Base-by-base conservation (phyloP, 768 basidiomycete genomes). In the Pleurotus platypus region DNA sequence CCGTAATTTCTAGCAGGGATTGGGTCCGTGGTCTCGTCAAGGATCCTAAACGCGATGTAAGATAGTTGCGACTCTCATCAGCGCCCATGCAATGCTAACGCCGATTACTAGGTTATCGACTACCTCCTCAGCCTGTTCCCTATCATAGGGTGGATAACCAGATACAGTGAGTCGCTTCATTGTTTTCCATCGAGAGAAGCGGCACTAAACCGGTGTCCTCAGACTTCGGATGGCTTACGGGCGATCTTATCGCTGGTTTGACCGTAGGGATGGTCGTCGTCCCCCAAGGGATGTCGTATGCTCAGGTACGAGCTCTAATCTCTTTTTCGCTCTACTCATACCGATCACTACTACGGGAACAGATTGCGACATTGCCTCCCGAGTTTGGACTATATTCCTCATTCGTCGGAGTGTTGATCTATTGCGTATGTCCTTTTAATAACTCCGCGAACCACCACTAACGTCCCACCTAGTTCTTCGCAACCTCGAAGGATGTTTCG, bases 401-500 rank as follows among this genome's bases (percentile, higher is more conserved):
- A 2, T 96, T 98, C 67, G 84, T 97, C 62, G 94, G 92, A 7
- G 87, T 90, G 22, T 71, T 92, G 58, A 74, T 87, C 58, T 97
- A 95, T 72, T 93, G 89, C 58, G 90, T 90, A 74, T 46, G 86
- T 70, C 7, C 20, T n/a, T 48, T 11, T 35, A 11, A 35, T 35
- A 35, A 35, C 9, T 35, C 30, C 30, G 30, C 30, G 30, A 35
- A 11, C 30, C 11, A 40, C 49, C 45, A 54, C 22, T 55, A 27
- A 49, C 20, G 47, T 55, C 58, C 40, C 27, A 57, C 27, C 6
- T 61, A 92, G 89, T 83, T 97, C 74, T 98, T 98, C 67, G 96
- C 94, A 20, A 98, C 97, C 0, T 92, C 92, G 26, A 98, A 98
- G 71, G 97, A 99, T 77, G 92, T 99, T 42, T 95, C 94, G n/a